A percentile compares a stretch with the other conserved stretches of the same genome.
Conservation (phyloP, 257 asterid species). For the Lycium ferocissimum region DNA sequence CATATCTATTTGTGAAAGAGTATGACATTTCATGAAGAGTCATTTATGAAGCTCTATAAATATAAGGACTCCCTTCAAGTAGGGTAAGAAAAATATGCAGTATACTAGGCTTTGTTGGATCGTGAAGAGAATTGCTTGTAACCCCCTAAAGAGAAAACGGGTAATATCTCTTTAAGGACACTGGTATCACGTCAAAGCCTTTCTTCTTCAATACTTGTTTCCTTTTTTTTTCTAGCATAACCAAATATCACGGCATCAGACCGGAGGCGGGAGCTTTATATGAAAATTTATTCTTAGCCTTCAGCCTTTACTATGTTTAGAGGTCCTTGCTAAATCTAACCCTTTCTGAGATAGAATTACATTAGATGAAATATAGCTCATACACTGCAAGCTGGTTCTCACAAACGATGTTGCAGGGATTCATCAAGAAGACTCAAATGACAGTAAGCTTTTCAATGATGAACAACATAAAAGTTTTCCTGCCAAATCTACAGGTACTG, state of each 20-base stretch:
- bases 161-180: no score
- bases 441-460: conserved; percentile 21
- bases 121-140: no score
- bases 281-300: background rate
- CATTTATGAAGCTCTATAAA: no score
- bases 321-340: background rate
- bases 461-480: background rate
- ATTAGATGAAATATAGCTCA: background rate
- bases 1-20: no score
- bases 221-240: no score
- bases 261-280: background rate
- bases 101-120: no score
- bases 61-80: no score
- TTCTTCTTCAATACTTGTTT: no score
- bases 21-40: no score
- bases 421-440: background rate
- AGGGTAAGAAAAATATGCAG: no score
- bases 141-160: no score
- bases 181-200: no score
- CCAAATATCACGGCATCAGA: background rate
- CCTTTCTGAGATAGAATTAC: background rate
- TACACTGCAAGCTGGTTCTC: conserved; percentile 11
- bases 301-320: background rate
- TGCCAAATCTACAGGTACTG: conserved; percentile 24
- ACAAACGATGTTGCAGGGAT: conserved; percentile 1